Evolutionary conservation across 345 rosid species (phyloP), one percentile per base, ranked within the genome.

Genomic region (Populus davidiana): DNA sequence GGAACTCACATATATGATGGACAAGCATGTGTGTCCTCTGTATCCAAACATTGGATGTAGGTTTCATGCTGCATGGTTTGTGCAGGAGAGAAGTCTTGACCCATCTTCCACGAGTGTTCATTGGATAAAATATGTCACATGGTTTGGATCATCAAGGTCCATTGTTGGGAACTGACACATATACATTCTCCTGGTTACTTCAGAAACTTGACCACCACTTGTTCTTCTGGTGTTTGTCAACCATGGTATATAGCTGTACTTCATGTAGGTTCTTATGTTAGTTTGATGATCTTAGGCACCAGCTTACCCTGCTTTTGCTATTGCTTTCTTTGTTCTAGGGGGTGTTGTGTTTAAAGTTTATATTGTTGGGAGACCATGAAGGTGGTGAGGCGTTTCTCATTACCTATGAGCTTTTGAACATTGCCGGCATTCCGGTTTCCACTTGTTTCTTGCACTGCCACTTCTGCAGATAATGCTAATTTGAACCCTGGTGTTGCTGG

Each of bases 181-280:
- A 39, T 39, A 39, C 43, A 39, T 9, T 39, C 43, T 33, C 36
- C 36, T 33, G 36, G 5, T 33, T 33, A 23, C 94, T 92, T 50
- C 79, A 72, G 76, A 90, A 89, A 79, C 93, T 93, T 63, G 96
- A 84, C 93, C 96, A 69, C 98, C 93, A 1, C 89, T 91, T 64
- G 94, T 93, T 71, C 93, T 93, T 67, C 98, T 91, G 84, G 98
- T 91, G 83, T 93, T 93, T 77, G 92, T 93, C 78, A 93, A 93
- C 83, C 94, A 93, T 79, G 98, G 98, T 91, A 87, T 76, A 77
- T 25, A 50, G 33, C 44, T 78, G 65, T 44, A 67, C 36, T 41
- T 79, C 13, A 38, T 31, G 1, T 63, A 23, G 33, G 2, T 20
- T 72, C 20, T 23, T 43, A 31, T 65, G 4, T 3, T 67, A 10